These are phyloP conservation scores for Neolentinus lepideus DNA, from an alignment of 1,284 basidiomycete genomes.

Conservation along the genomic window DNA sequence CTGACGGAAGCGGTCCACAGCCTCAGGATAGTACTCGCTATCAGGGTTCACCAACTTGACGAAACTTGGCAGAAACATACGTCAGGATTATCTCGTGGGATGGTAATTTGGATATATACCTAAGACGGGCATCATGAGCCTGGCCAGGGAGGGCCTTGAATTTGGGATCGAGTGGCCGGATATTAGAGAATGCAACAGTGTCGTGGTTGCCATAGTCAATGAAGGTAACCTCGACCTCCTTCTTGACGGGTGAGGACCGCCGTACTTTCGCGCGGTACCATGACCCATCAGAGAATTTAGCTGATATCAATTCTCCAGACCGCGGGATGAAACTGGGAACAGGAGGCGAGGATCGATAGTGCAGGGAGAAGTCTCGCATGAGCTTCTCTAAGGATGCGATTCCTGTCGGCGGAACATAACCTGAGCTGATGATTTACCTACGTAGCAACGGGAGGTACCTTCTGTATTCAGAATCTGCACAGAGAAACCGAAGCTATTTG, in stretches of 20 bases:
- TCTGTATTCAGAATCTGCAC: slow-evolving; percentile 89
- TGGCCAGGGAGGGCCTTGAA: slow-evolving; percentile 84
- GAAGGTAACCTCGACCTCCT: slow-evolving; percentile 83
- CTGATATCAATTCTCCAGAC: slow-evolving; percentile 86
- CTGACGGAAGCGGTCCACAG: slow-evolving; percentile 77
- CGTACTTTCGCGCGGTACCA: slow-evolving; percentile 94
- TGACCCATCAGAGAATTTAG: slow-evolving; percentile 82
- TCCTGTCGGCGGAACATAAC: slow-evolving; percentile 32
- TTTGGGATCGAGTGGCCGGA: slow-evolving; percentile 79
- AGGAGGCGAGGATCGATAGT: slow-evolving; percentile 54
- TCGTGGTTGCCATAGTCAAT: slow-evolving; percentile 91
- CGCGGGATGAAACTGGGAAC: slow-evolving; percentile 69
- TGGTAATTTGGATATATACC: slow-evolving; percentile 32
- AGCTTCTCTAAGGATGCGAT: slow-evolving; percentile 87
- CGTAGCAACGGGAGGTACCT: slow-evolving; percentile 38
- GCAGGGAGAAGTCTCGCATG: slow-evolving; percentile 88
- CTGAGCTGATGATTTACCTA: slow-evolving; percentile 4
- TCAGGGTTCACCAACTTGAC: slow-evolving; percentile 73
- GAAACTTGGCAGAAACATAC: slow-evolving; percentile 49
- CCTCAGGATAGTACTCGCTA: slow-evolving; percentile 82
- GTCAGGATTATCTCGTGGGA: not conserved
- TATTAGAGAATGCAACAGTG: slow-evolving; percentile 65
- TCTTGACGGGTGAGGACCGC: slow-evolving; percentile 75
- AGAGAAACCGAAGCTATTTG: slow-evolving; percentile 79
- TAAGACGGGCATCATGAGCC: slow-evolving; percentile 75